These are phyloP conservation scores for Phytopythium sindhum DNA, from an alignment of 352 stramenopile genomes.

Conservation along the genomic window DNA sequence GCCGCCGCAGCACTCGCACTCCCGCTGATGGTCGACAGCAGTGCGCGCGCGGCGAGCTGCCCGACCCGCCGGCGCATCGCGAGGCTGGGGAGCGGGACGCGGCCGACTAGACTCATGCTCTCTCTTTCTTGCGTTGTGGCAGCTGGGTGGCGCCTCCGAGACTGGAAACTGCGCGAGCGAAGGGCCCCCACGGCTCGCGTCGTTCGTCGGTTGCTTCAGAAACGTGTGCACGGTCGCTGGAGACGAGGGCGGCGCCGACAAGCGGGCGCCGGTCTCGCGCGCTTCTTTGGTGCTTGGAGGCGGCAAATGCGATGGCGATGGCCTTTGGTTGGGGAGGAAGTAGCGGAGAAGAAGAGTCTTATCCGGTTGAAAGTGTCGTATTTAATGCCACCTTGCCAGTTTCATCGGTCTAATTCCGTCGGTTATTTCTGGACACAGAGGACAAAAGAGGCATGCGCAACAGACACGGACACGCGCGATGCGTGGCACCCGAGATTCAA, in stretches of 20 bases:
- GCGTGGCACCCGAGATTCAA: not conserved
- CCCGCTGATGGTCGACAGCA: conserved; percentile 5
- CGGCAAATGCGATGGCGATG: not conserved
- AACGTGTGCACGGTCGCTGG: not conserved
- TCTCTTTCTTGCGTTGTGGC: not conserved
- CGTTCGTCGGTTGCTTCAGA: not conserved
- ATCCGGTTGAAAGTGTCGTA: not conserved
- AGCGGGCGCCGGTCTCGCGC: not conserved
- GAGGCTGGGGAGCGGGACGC: not conserved
- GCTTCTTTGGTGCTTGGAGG: conserved; percentile 9
- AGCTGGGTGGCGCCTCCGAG: not conserved
- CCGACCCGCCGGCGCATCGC: not conserved
- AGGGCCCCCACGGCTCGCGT: not conserved
- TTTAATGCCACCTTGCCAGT: no score
- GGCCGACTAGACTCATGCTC: not conserved
- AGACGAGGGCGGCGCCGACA: not conserved
- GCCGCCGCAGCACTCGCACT: conserved; percentile 1
- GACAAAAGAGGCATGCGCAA: not conserved
- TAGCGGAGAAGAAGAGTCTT: not conserved
- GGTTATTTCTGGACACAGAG: not conserved
- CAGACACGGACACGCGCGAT: not conserved
- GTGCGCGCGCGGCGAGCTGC: conserved; percentile 1
- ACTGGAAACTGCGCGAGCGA: not conserved
- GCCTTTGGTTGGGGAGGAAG: not conserved
- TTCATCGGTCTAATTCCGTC: no score